Evolutionary conservation across 441 rosid genomes (phyloP), one percentile per base, ranked within the genome.

Genomic region (Arabidopsis hybrid): DNA sequence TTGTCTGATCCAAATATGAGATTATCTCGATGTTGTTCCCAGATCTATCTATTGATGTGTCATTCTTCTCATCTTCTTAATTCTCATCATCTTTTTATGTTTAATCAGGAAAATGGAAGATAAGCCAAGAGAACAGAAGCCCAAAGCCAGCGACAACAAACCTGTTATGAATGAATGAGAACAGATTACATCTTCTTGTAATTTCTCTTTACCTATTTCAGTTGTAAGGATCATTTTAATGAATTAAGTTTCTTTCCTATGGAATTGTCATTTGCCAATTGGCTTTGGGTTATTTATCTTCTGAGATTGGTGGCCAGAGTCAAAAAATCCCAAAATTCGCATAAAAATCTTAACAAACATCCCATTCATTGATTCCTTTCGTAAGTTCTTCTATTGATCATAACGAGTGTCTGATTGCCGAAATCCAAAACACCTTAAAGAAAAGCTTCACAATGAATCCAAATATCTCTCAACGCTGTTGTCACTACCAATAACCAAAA

Each of bases 61-160:
- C 39, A 12, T 16, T 51, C 8, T 38, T 35, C 5, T 29, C 14
- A 8, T 66, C 29, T 1, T 34, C 47, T 26, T 46, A 14, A 49
- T 11, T 26, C 8, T 63, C 8, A 45, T 63, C 11, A 10, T 40
- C 8, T 16, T 6, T 50, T 14, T 32, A 2, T 35, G 50, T 38
- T 35, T 56, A 57, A 47, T 47, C 80, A 95, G 98, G 92, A 95
- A 87, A 86, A 72, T 75, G 71, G 97, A 95, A 59, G 99, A 95
- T 83, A 95, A 83, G 84, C 98, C 99, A 4, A 93, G 90, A 85
- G 98, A 92, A 39, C 97, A 92, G 58, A 92, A 67, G 74, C 89
- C 90, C 57, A 95, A 92, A 83, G 96, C 99, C 14, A 95, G 65
- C 53, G 98, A 95, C 87, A 95, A 95, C 74, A 95, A 92, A 77